Evolutionary conservation across 2,329 filamentous ascomycete species (phyloP).

Genomic region (Aspergillus phoenicis): DNA sequence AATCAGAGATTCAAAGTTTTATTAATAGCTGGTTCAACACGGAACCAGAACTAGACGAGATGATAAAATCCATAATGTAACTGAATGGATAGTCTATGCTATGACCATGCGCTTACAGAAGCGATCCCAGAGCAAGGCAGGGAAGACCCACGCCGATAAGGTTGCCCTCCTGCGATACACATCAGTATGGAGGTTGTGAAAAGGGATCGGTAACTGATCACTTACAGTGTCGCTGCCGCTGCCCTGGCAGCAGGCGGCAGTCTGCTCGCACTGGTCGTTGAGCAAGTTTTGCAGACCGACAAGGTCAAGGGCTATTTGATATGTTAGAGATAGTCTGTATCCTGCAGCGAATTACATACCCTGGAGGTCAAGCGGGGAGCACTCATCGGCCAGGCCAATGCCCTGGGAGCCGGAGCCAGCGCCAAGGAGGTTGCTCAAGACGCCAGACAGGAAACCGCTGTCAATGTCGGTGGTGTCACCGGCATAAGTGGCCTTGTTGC

Average conservation of each 20-base stretch:
- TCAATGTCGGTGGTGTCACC: conserved; percentile 36
- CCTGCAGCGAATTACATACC: conserved; percentile 9
- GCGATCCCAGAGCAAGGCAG: conserved; percentile 40
- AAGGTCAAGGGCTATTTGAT: conserved; percentile 29
- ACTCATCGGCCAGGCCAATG: conserved; percentile 42
- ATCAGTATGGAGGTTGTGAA: neutral
- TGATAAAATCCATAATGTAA: too few relatives aligned
- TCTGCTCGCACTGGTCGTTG: conserved; percentile 43
- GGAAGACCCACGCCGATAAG: conserved; percentile 37
- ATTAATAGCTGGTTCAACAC: too few relatives aligned
- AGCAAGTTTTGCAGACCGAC: conserved; percentile 32
- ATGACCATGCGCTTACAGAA: conserved; percentile 28
- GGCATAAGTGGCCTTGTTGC: conserved; percentile 39
- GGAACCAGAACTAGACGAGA: too few relatives aligned
- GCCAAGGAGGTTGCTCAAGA: conserved; percentile 35
- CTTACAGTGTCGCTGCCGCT: conserved; percentile 31
- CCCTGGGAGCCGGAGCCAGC: conserved; percentile 33
- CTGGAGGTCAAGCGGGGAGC: conserved; percentile 40
- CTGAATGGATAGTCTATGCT: too few relatives aligned
- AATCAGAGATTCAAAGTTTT: too few relatives aligned
- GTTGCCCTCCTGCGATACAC: conserved; percentile 27
- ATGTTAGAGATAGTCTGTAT: too few relatives aligned
- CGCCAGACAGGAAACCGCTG: conserved; percentile 33
- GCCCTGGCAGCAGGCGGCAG: conserved; percentile 41
- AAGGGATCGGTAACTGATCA: neutral